Evolutionary conservation across 2,329 filamentous ascomycete genomes (phyloP).

Genomic region (Gliomastix tumulicola): DNA sequence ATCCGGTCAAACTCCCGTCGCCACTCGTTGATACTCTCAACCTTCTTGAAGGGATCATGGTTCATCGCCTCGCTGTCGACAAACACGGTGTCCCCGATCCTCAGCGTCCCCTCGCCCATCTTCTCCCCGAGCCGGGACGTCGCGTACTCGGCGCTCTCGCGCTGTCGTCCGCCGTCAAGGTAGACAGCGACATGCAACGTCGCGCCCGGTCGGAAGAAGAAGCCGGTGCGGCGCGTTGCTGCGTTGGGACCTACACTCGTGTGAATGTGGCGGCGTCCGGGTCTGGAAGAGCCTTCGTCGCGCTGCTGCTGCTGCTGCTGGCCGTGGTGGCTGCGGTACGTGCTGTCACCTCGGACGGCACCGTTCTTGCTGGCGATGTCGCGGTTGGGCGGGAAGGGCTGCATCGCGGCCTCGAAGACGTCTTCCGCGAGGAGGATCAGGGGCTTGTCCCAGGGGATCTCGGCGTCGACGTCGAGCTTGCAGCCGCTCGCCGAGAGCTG

Average conservation of each 20-base stretch:
- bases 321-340: neutral
- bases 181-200: constrained; percentile 19
- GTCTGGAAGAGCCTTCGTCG: neutral
- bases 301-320: constrained; percentile 3
- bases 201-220: constrained; percentile 21
- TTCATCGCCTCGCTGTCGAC: constrained; percentile 23
- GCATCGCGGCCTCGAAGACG: constrained; percentile 26
- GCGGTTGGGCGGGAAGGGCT: constrained; percentile 22
- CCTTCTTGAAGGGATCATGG: constrained; percentile 20
- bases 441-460: constrained; percentile 3
- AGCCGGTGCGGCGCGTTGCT: constrained; percentile 9
- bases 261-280: constrained; percentile 4
- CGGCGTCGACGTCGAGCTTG: constrained; percentile 8
- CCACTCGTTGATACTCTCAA: constrained; percentile 18
- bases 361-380: constrained; percentile 15
- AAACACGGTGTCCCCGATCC: constrained; percentile 15
- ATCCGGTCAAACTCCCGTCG: constrained; percentile 19
- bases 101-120: constrained; percentile 12
- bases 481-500: constrained; percentile 19
- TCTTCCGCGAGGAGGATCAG: constrained; percentile 21
- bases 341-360: constrained; percentile 11
- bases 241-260: constrained; percentile 12
- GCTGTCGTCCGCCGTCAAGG: constrained; percentile 12
- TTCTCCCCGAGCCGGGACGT: constrained; percentile 9
- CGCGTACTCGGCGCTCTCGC: constrained; percentile 8